Evolutionary conservation across 116 monocot genomes (phyloP), one percentile per base, ranked within the genome.

Genomic region (Dioscorea cayenensis): DNA sequence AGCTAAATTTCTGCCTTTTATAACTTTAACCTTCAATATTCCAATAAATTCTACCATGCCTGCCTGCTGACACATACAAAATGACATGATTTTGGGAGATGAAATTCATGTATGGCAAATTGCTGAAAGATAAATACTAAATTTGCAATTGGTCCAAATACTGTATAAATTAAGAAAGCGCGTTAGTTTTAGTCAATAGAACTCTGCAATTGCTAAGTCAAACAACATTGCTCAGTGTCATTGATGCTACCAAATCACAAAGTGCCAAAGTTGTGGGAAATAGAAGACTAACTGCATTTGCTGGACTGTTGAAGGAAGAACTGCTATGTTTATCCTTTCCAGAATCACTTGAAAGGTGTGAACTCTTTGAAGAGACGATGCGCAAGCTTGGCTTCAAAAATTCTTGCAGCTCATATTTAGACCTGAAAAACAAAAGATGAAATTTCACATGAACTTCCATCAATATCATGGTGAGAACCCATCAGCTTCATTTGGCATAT

Each of bases 351-450:
- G 78, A 69, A 69, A 77, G 65, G 58, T 81, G 78, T 72, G 86
- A 82, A 27, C 69, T 73, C 72, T 74, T 82, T 32, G 85, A 77
- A 66, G 85, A 82, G 70, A 83, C 83, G 60, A 85, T 82, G 6
- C 84, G 84, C 32, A 93, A 64, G 60, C 90, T 89, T 69, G 93
- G 93, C 62, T 93, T 89, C 75, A 93, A 36, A 77, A 93, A 93
- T 37, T 90, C 87, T 85, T 93, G 93, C 29, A 82, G 67, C 76
- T 93, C 90, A 63, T 93, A 93, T 69, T 93, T 93, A 14, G 93
- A 80, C 72, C 93, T 89, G 72, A 25, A 35, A 50, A 10, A 64
- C 43, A 9, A 21, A 69, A 55, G 49, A 65, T 36, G 23, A 58
- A 35, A 14, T 43, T 3, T 25, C 23, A 14, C 12, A 32, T 51